Conservation (phyloP, 768 basidiomycete species). For the Obba rivulosa region DNA sequence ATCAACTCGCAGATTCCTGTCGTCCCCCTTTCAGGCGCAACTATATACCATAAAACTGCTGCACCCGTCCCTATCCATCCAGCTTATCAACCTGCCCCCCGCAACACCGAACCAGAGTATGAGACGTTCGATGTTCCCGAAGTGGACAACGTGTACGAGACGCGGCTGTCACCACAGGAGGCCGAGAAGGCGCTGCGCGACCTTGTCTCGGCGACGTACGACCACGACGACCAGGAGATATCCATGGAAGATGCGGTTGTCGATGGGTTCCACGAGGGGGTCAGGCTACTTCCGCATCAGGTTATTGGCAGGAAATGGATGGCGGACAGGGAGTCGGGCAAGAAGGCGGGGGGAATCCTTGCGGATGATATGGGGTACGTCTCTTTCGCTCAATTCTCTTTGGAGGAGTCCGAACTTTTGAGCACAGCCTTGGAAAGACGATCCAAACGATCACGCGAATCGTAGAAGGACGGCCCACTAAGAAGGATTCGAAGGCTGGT, state of each 20-base stretch:
- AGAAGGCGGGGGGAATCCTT: conserved; percentile 80
- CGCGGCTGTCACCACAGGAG: conserved; percentile 13
- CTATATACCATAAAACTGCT: conserved; percentile 9
- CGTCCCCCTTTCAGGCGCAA: not conserved
- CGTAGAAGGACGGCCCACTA: conserved; percentile 70
- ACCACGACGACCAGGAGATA: conserved; percentile 34
- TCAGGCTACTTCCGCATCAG: conserved; percentile 82
- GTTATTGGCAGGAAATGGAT: conserved; percentile 86
- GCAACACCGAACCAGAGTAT: conserved; percentile 18
- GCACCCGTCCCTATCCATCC: conserved; percentile 33
- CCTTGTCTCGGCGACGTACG: conserved; percentile 27
- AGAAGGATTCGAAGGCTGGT: conserved; percentile 65
- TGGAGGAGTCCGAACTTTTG: not conserved
- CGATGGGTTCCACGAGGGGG: conserved; percentile 67
- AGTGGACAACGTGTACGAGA: conserved; percentile 16
- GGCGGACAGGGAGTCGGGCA: conserved; percentile 72
- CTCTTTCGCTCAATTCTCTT: not conserved
- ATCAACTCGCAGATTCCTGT: no score
- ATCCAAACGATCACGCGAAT: conserved; percentile 88
- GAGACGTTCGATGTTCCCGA: conserved; percentile 29
- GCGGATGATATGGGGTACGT: conserved; percentile 87
- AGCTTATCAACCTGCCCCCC: conserved; percentile 17
- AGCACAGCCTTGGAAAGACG: conserved; percentile 73
- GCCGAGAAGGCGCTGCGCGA: conserved; percentile 19
- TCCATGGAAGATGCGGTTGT: conserved; percentile 67